Base-by-base conservation (phyloP, 2,329 filamentous ascomycete species). In the Tetracladium maxilliforme region DNA sequence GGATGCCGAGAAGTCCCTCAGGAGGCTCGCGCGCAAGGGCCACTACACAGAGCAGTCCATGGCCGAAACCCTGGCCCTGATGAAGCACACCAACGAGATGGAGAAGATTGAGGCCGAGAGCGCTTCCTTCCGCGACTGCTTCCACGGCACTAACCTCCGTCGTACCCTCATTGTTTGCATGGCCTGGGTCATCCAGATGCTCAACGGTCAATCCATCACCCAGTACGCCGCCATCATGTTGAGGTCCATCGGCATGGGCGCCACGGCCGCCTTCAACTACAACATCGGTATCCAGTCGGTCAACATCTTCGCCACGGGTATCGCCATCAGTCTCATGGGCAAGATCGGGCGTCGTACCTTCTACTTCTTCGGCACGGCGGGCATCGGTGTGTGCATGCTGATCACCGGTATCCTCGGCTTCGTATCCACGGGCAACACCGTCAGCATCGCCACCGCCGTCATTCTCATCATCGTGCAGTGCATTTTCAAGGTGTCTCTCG, bases 121-220 rank as follows among this genome's bases (percentile, higher is more conserved):
- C 1, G 62, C 54, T 10, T 56, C 49, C 0, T 68, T 65, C 32
- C 11, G 43, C 13, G 61, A 67, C 31, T 64, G 61, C 25, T 54
- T 67, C 36, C 54, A 45, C 23, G 58, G 56, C 1, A 43, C 51
- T 20, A 61, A 63, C 32, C 38, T 54, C 10, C 48, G 59, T 10
- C 54, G 63, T n/a, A 67, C 63, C 0, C 61, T 66, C 36, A 61
- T 67, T 13, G 54, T 56, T 2, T 50, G 54, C 26, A 64, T 69
- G 33, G 63, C 67, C 5, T 76, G 71, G 51, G 54, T 64, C 7
- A 66, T 70, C 3, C 71, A 77, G 40, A 66, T 70, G 8, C 49
- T 73, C 3, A 66, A 61, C 27, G 69, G 71, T 7, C 65, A 69
- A 30, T 64, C 70, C n/a, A 60, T 76, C 30, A 66, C 70, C 32